These are phyloP conservation scores for Acer campestre DNA, from an alignment of 345 rosid genomes.

Conservation along the genomic window DNA sequence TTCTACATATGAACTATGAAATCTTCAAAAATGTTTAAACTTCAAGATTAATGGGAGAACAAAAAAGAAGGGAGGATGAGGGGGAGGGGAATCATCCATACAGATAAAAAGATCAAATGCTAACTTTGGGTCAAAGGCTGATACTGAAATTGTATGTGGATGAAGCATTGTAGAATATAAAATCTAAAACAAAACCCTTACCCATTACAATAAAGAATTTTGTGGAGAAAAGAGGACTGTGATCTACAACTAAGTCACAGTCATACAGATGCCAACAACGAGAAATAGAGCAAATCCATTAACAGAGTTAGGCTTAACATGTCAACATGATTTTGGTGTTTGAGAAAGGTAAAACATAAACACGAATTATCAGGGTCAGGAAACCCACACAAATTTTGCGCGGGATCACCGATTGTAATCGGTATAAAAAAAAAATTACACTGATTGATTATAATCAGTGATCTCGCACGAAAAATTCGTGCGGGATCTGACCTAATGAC, in stretches of 20 bases:
- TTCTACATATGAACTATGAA: too few relatives aligned
- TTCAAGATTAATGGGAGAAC: neutral
- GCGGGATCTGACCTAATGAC: too few relatives aligned
- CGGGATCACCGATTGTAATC: too few relatives aligned
- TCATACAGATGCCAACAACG: neutral
- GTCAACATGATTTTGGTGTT: neutral
- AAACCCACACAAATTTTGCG: too few relatives aligned
- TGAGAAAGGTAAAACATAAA: neutral
- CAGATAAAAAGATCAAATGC: neutral
- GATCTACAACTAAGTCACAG: conserved; percentile 3
- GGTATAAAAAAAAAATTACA: too few relatives aligned
- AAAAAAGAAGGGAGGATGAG: neutral
- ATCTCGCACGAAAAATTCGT: too few relatives aligned
- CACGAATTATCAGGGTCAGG: too few relatives aligned
- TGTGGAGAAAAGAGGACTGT: neutral
- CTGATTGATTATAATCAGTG: too few relatives aligned
- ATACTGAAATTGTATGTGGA: neutral
- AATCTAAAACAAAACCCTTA: conserved; percentile 3
- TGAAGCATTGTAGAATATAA: neutral
- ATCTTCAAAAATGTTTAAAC: neutral
- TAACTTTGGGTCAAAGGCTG: neutral
- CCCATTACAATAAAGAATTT: neutral
- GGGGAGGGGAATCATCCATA: too few relatives aligned
- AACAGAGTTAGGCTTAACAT: neutral
- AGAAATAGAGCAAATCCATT: neutral